Conservation (phyloP, 2,329 filamentous ascomycete species). For the Colletotrichum caudatum region DNA sequence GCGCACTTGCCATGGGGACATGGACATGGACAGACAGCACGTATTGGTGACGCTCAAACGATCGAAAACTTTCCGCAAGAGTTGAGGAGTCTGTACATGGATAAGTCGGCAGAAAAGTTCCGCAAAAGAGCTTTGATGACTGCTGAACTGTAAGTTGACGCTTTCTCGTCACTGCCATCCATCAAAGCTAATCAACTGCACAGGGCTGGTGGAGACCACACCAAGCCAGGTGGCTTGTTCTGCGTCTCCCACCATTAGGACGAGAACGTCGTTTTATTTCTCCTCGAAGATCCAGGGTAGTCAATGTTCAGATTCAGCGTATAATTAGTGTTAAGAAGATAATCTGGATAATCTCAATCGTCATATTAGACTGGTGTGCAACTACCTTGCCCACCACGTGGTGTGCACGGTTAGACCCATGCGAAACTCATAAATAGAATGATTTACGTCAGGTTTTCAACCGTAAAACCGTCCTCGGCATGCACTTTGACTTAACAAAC, state of each 20-base stretch:
- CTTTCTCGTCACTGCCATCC: too few species aligned
- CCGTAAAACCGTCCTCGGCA: too few species aligned
- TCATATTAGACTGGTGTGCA: too few species aligned
- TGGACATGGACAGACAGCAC: constrained; percentile 16
- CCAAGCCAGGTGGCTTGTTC: constrained; percentile 22
- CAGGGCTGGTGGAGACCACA: constrained; percentile 27
- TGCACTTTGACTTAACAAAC: too few species aligned
- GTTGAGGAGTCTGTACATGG: constrained; percentile 13
- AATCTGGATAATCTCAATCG: too few species aligned
- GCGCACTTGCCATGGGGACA: constrained; percentile 25
- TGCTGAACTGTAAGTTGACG: constrained; percentile 24
- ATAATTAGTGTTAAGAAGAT: too few species aligned
- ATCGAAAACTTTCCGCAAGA: constrained; percentile 29
- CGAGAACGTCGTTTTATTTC: constrained; percentile 27
- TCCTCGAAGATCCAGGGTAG: constrained; percentile 18
- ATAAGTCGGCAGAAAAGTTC: constrained; percentile 25
- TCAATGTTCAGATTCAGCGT: neutral
- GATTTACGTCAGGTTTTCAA: too few species aligned
- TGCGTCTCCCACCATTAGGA: constrained; percentile 30
- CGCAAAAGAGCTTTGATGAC: constrained; percentile 2
- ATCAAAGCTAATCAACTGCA: neutral
- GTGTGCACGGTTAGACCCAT: too few species aligned
- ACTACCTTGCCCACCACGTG: too few species aligned
- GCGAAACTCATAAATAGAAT: too few species aligned
- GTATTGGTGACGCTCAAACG: constrained; percentile 25